Evolutionary conservation across 202 grass and related monocot genomes (phyloP), one percentile per base, ranked within the genome.

Genomic region (Dendrocalamus latiflorus): DNA sequence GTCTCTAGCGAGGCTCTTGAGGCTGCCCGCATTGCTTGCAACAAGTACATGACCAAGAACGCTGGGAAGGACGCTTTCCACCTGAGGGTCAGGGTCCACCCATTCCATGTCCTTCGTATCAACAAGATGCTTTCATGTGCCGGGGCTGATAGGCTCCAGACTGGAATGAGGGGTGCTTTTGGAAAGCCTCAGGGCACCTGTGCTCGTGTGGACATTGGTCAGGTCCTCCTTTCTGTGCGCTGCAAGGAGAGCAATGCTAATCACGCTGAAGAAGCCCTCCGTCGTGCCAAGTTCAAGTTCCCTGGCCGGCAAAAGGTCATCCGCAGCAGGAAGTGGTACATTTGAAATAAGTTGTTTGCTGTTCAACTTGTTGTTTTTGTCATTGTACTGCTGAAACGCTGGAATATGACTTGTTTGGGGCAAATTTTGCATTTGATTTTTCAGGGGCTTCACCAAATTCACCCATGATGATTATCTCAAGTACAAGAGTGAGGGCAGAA

Each of bases 41-140:
- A 90, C 80, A 90, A 93, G 77, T 93, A 90, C 84, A 93, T 93
- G 91, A 89, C 91, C 53, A 93, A 93, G 72, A 85, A 66, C 47
- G 84, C 87, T 4, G 91, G 87, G 3, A 93, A 93, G 84, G 91
- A 93, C 78, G 76, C 91, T 53, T 93, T 90, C 84, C 91, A 90
- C 62, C 66, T 90, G 14, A 83, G 87, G 41, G 91, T 93, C 43
- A 75, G 87, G 37, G 87, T 90, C 20, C 91, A 93, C 55, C 91
- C 91, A 2, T 93, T 87, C 81, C 91, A 93, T 65, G 91, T 93
- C 0, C 76, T 90, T 58, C 84, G 87, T 34, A 93, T 93, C 87
- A 93, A 93, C 84, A 93, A 93, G 87, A 93, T 93, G 91, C 87
- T 93, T 79, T 93, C 87, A 2, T 93, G 91, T 75, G 91, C 87